Evolutionary conservation across 1,284 basidiomycete genomes (phyloP).

Genomic region (Melampsora medusae): DNA sequence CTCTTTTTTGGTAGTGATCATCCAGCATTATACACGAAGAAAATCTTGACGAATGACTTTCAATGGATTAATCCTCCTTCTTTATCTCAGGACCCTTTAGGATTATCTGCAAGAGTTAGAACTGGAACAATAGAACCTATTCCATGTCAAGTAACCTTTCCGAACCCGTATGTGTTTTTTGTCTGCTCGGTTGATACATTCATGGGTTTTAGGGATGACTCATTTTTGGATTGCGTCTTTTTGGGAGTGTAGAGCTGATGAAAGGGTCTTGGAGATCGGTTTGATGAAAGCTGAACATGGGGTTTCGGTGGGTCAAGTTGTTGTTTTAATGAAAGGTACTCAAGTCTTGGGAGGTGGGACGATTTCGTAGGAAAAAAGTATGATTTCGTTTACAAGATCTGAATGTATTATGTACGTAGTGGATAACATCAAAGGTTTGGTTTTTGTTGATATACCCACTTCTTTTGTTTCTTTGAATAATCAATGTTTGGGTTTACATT

Average conservation of each 20-base stretch:
- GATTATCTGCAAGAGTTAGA: constrained; percentile 23
- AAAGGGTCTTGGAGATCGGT: constrained; percentile 48
- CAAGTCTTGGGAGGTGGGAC: constrained; percentile 81
- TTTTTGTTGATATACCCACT: too few relatives aligned
- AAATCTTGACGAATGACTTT: constrained; percentile 62
- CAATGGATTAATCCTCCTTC: constrained; percentile 57
- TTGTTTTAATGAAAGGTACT: constrained; percentile 68
- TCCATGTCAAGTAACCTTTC: constrained; percentile 52
- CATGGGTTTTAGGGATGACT: background rate
- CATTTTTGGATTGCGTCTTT: background rate
- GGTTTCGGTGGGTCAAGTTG: constrained; percentile 77
- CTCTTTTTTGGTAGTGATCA: constrained; percentile 61
- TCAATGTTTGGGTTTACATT: too few relatives aligned
- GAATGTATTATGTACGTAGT: too few relatives aligned
- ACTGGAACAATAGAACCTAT: constrained; percentile 63
- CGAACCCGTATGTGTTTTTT: background rate
- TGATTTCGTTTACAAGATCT: too few relatives aligned
- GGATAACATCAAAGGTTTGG: too few relatives aligned
- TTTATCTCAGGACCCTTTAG: background rate
- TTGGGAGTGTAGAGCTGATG: background rate
- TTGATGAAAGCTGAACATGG: constrained; percentile 67
- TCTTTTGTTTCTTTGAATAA: too few relatives aligned
- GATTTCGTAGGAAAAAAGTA: constrained; percentile 56
- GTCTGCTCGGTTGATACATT: background rate
- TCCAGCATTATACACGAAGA: constrained; percentile 63